Percentiles rank a stretch among this genome's conserved stretches.
phyloP scores from a whole-genome alignment of 1,284 basidiomycete species.

The Naganishia albida region DNA sequence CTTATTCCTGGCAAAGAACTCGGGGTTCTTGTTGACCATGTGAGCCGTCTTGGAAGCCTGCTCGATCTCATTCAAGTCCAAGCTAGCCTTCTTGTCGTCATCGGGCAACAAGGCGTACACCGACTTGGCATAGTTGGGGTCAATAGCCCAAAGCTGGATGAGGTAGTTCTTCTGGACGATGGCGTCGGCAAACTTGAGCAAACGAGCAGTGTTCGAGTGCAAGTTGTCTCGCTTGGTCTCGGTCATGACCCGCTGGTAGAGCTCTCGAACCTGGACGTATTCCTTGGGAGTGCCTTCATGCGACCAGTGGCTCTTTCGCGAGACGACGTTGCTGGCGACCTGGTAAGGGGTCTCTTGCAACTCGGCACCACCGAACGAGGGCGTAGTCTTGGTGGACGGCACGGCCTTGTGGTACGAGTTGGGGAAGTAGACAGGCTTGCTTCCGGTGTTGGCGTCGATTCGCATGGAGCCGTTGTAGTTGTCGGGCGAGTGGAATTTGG shows the following conservation, averaged over 20 bases:
- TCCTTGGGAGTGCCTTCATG: slow-evolving; percentile 48
- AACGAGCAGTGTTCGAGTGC: slow-evolving; percentile 47
- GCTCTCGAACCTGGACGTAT: slow-evolving; percentile 47
- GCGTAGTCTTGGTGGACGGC: slow-evolving; percentile 40
- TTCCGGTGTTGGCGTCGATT: slow-evolving; percentile 36
- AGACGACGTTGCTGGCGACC: slow-evolving; percentile 45
- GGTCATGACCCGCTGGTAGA: slow-evolving; percentile 46
- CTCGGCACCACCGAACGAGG: slow-evolving; percentile 41
- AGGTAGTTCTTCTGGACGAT: slow-evolving; percentile 50
- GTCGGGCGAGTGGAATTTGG: slow-evolving; percentile 47
- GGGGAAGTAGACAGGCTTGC: slow-evolving; percentile 40
- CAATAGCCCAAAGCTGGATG: slow-evolving; percentile 47
- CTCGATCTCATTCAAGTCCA: slow-evolving; percentile 42
- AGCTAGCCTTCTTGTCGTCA: slow-evolving; percentile 38
- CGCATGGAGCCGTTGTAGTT: slow-evolving; percentile 48
- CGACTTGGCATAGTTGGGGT: slow-evolving; percentile 42
- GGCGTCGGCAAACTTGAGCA: slow-evolving; percentile 44
- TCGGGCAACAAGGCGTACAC: slow-evolving; percentile 44
- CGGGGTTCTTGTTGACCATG: slow-evolving; percentile 38
- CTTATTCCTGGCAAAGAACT: slow-evolving; percentile 35
- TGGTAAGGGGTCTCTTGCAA: slow-evolving; percentile 45
- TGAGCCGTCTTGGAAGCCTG: slow-evolving; percentile 40
- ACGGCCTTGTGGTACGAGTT: slow-evolving; percentile 45
- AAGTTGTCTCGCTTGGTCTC: slow-evolving; percentile 43
- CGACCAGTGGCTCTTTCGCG: slow-evolving; percentile 44